phyloP scores from a whole-genome alignment of 257 asterid genomes.

The Capsicum pubescens region DNA sequence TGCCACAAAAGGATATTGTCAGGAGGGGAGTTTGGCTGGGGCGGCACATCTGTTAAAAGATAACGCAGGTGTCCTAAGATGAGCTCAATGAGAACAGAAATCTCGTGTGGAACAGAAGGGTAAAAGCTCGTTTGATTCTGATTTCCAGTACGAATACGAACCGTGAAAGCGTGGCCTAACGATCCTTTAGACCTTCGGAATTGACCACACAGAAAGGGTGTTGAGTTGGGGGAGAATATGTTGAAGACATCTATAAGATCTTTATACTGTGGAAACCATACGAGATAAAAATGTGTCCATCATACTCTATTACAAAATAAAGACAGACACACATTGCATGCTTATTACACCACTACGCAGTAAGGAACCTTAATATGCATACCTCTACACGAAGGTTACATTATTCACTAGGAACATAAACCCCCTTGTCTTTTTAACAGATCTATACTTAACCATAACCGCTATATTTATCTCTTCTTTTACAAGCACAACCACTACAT shows the following conservation, averaged over 20 bases:
- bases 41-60: too few relatives aligned
- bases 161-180: too few relatives aligned
- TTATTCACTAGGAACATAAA: not conserved
- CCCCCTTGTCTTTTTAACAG: not conserved
- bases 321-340: not conserved
- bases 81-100: too few relatives aligned
- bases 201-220: not conserved
- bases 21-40: too few relatives aligned
- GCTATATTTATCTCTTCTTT: not conserved
- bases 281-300: not conserved
- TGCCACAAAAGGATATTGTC: too few relatives aligned
- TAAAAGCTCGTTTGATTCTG: too few relatives aligned
- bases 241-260: not conserved
- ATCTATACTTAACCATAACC: constrained; percentile 8
- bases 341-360: not conserved
- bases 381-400: not conserved
- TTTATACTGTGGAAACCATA: not conserved
- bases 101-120: too few relatives aligned
- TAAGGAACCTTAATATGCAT: constrained; percentile 8
- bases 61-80: too few relatives aligned
- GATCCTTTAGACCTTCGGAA: too few relatives aligned
- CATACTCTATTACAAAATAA: not conserved
- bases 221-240: not conserved
- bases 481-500: not conserved
- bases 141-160: too few relatives aligned